These are phyloP conservation scores for Tubosaeta brunneosetosa DNA, from an alignment of 768 basidiomycete genomes.

Conservation along the genomic window DNA sequence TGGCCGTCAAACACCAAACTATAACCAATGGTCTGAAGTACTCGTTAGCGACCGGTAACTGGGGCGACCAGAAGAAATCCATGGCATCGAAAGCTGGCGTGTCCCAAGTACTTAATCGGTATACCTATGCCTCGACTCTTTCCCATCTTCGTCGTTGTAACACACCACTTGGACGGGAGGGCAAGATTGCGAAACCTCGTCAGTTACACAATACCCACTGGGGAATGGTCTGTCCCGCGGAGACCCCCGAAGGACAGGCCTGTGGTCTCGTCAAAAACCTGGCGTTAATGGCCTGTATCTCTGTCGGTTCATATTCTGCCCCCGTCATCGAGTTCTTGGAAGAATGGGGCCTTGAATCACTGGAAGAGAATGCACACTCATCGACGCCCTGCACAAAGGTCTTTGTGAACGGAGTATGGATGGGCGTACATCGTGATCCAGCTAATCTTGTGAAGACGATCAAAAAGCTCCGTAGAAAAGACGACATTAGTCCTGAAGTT, in stretches of 20 bases:
- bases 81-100: constrained; percentile 98
- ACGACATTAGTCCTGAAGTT: constrained; percentile 93
- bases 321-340: constrained; percentile 98
- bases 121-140: constrained; percentile 96
- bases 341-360: constrained; percentile 94
- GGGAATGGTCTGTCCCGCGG: constrained; percentile 99
- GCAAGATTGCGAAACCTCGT: constrained; percentile 98
- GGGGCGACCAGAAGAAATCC: constrained; percentile 98
- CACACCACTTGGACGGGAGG: constrained; percentile 95
- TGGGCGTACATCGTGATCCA: constrained; percentile 96
- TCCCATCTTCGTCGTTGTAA: constrained; percentile 98
- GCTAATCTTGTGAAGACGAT: constrained; percentile 89
- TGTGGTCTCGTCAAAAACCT: constrained; percentile 99
- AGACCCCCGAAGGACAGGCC: constrained; percentile 99
- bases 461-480: constrained; percentile 86
- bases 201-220: constrained; percentile 99
- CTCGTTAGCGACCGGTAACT: constrained; percentile 96
- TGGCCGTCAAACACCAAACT: constrained; percentile 93
- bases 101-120: constrained; percentile 96
- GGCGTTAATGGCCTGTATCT: constrained; percentile 96
- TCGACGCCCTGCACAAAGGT: constrained; percentile 87
- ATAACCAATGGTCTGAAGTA: constrained; percentile 98
- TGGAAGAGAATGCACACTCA: constrained; percentile 90
- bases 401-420: constrained; percentile 99
- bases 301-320: constrained; percentile 92